These are phyloP conservation scores for Tranzscheliella williamsii DNA, from an alignment of 1,284 basidiomycete species.

Conservation along the genomic window DNA sequence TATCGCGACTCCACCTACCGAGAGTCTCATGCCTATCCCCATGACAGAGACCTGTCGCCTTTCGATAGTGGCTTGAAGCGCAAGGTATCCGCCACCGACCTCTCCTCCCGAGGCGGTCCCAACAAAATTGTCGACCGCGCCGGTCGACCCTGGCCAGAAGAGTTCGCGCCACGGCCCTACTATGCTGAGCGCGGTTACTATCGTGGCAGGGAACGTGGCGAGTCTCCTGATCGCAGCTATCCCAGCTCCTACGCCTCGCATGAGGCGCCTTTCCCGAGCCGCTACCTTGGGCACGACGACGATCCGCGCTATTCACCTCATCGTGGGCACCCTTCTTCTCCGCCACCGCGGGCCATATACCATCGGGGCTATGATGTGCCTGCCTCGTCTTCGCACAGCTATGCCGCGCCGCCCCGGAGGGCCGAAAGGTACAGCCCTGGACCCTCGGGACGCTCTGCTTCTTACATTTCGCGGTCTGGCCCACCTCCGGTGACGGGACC, in stretches of 20 bases:
- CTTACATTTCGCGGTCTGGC: conserved; percentile 17
- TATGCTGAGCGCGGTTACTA: conserved; percentile 21
- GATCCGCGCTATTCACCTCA: conserved; percentile 39
- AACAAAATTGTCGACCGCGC: conserved; percentile 6
- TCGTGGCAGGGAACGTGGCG: conserved; percentile 12
- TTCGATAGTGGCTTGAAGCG: conserved; percentile 11
- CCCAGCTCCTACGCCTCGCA: conserved; percentile 12
- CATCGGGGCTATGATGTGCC: conserved; percentile 16
- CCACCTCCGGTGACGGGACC: conserved; percentile 5
- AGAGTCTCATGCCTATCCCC: conserved; percentile 7
- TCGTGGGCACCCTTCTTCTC: conserved; percentile 16
- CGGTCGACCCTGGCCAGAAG: conserved; percentile 9
- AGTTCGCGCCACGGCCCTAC: conserved; percentile 10
- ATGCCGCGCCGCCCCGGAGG: conserved; percentile 8
- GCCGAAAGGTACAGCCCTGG: conserved; percentile 31
- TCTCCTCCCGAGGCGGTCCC: background rate
- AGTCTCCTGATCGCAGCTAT: conserved; percentile 24
- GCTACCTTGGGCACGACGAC: conserved; percentile 18
- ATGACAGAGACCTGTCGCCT: conserved; percentile 20
- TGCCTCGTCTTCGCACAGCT: conserved; percentile 9
- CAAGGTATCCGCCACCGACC: conserved; percentile 3
- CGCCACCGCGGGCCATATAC: conserved; percentile 13
- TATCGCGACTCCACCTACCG: conserved; percentile 25
- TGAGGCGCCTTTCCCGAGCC: conserved; percentile 17
- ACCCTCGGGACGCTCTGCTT: conserved; percentile 21